phyloP scores from a whole-genome alignment of 805 yeast genomes.

The Citeromyces nyonsensis region DNA sequence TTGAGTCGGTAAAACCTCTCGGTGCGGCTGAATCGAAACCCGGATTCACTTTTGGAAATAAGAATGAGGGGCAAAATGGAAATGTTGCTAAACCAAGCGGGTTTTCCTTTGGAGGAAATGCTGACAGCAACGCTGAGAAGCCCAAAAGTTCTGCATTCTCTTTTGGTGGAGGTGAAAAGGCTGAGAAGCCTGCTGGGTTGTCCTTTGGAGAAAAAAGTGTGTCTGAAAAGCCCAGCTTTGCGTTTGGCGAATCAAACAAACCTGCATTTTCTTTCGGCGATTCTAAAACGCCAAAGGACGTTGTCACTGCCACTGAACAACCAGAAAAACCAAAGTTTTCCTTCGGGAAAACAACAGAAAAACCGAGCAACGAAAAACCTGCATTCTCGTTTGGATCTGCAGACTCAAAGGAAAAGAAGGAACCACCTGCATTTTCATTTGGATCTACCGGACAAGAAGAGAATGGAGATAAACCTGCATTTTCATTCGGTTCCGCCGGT shows the following conservation, averaged over 20 bases:
- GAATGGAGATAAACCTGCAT: neutral
- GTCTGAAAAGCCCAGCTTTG: constrained; percentile 1
- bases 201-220: neutral
- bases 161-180: constrained; percentile 2
- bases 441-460: neutral
- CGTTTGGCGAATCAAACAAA: constrained; percentile 2
- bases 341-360: constrained; percentile 4
- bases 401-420: neutral
- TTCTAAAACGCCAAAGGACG: neutral
- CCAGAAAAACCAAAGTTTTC: constrained; percentile 5
- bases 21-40: too few species aligned
- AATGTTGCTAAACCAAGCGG: neutral
- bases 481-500: neutral
- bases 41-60: neutral
- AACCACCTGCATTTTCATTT: neutral
- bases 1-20: too few species aligned
- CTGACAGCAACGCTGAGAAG: constrained; percentile 2
- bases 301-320: constrained; percentile 1
- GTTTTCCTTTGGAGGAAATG: neutral
- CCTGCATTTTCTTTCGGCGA: constrained; percentile 2
- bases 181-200: constrained; percentile 3
- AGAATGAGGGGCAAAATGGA: neutral
- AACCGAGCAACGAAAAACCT: neutral
- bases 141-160: constrained; percentile 3
- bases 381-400: constrained; percentile 1